These are phyloP conservation scores for Jaminaea rosea DNA, from an alignment of 1,284 basidiomycete genomes.

Conservation along the genomic window DNA sequence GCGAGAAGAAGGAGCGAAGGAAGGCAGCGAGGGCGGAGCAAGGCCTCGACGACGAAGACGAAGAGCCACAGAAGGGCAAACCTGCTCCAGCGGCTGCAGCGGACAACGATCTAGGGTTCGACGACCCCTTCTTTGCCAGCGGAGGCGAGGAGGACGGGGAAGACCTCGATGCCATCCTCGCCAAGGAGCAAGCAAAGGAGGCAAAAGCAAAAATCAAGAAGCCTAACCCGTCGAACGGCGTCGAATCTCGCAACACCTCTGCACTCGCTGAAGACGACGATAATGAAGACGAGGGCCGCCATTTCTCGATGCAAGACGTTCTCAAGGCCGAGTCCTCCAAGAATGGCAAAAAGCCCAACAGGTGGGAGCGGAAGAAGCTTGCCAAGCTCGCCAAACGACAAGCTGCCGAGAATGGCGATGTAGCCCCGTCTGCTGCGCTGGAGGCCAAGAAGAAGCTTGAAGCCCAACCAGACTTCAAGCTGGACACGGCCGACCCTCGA, in stretches of 20 bases:
- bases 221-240: conserved; percentile 4
- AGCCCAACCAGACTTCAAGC: conserved; percentile 55
- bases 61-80: conserved; percentile 5
- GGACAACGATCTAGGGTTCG: conserved; percentile 18
- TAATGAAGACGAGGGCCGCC: conserved; percentile 46
- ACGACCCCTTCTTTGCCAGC: conserved; percentile 57
- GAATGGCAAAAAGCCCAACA: conserved; percentile 52
- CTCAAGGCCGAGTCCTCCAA: conserved; percentile 68
- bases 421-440: conserved; percentile 33
- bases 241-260: conserved; percentile 10
- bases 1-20: conserved; percentile 40
- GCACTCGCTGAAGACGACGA: conserved; percentile 20
- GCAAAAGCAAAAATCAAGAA: conserved; percentile 8
- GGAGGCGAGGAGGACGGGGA: conserved; percentile 14
- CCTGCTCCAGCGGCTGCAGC: conserved; percentile 3
- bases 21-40: conserved; percentile 10
- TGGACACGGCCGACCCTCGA: conserved; percentile 78
- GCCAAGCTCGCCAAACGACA: conserved; percentile 21
- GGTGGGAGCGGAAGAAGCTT: conserved; percentile 26
- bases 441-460: conserved; percentile 47
- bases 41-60: conserved; percentile 6
- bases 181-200: conserved; percentile 66
- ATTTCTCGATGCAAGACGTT: conserved; percentile 87
- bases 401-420: conserved; percentile 49
- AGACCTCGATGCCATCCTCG: conserved; percentile 41